Conservation (phyloP, 352 stramenopile genomes). For the Albugo laibachii region DNA sequence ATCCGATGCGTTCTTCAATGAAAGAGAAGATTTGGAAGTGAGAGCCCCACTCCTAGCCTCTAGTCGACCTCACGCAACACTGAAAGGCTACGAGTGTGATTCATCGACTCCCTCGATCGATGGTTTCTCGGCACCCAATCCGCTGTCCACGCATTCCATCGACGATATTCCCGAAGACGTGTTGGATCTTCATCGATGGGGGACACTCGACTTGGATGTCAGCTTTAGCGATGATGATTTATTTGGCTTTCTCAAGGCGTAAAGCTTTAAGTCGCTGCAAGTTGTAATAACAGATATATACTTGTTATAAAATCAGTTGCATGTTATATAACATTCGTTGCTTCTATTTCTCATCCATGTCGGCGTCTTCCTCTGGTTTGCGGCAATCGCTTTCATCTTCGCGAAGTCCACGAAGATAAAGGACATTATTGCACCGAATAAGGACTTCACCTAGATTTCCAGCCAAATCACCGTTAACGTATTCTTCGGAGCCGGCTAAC, state of each 20-base stretch:
- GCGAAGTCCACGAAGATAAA: conserved; percentile 86
- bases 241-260: conserved; percentile 73
- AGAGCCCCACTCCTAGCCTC: too few relatives aligned
- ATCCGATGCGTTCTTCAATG: too few relatives aligned
- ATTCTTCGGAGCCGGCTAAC: conserved; percentile 93
- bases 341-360: not conserved
- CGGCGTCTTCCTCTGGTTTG: not conserved
- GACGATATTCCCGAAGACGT: too few relatives aligned
- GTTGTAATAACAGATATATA: conserved; percentile 8
- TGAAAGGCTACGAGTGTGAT: too few relatives aligned
- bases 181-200: too few relatives aligned
- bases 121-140: too few relatives aligned
- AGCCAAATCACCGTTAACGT: conserved; percentile 91
- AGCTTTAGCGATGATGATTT: conserved; percentile 70
- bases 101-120: too few relatives aligned
- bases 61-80: too few relatives aligned
- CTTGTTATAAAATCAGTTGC: conserved; percentile 8
- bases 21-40: too few relatives aligned
- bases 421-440: conserved; percentile 98
- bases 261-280: too few relatives aligned
- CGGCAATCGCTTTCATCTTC: conserved; percentile 22
- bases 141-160: too few relatives aligned
- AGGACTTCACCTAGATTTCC: conserved; percentile 95
- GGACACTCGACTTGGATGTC: conserved; percentile 51
- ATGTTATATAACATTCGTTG: not conserved